A percentile compares a stretch with the other conserved stretches of the same genome.
Conservation (phyloP, 1,284 basidiomycete species). For the Sutorius eximius region DNA sequence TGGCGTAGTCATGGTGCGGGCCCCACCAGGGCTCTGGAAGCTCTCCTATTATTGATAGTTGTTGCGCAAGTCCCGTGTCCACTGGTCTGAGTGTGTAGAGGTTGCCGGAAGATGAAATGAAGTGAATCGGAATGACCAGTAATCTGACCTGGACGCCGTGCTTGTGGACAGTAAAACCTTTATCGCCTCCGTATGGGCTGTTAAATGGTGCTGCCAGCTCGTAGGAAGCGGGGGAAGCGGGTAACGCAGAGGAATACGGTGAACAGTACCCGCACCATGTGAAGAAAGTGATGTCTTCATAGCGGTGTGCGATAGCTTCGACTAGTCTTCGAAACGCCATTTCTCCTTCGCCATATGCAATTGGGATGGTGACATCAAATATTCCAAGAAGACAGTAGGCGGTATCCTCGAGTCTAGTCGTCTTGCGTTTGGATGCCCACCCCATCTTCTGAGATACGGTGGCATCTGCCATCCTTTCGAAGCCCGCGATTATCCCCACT, state of each 20-base stretch:
- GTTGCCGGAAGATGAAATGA: background rate
- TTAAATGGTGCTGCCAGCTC: background rate
- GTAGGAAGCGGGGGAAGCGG: background rate
- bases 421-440: conserved; percentile 3
- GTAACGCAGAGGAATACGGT: background rate
- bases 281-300: background rate
- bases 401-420: background rate
- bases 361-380: background rate
- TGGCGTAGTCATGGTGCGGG: background rate
- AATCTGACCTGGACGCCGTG: background rate
- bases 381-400: background rate
- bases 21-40: background rate
- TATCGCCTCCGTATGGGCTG: background rate
- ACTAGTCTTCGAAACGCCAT: background rate
- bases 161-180: background rate
- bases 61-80: background rate
- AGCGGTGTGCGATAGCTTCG: background rate
- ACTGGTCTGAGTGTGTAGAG: background rate
- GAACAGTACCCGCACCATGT: background rate
- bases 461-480: background rate
- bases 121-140: background rate
- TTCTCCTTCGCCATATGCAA: background rate
- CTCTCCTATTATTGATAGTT: background rate
- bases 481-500: too few species aligned
- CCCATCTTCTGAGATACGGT: background rate